These are phyloP conservation scores for Phytopythium mirpurense DNA, from an alignment of 352 stramenopile species.

Conservation along the genomic window DNA sequence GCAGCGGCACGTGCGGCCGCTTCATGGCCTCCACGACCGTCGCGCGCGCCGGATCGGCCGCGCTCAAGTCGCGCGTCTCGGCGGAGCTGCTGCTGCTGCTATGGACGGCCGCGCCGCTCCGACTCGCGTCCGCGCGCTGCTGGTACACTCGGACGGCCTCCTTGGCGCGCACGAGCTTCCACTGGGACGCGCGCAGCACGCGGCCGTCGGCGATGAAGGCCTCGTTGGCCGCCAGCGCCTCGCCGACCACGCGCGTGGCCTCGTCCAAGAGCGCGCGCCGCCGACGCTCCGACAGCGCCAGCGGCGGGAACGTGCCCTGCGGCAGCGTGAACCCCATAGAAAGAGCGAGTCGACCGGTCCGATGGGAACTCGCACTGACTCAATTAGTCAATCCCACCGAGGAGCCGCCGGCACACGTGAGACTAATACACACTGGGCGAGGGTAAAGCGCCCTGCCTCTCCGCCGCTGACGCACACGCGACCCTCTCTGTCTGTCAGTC, in stretches of 20 bases:
- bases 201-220: conserved; percentile 20
- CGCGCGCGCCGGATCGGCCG: neutral
- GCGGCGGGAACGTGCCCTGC: conserved; percentile 21
- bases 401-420: too few relatives aligned
- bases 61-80: neutral
- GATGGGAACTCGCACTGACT: too few relatives aligned
- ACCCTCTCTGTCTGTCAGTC: too few relatives aligned
- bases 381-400: too few relatives aligned
- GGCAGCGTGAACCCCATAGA: conserved; percentile 49
- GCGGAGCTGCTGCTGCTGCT: neutral
- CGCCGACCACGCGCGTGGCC: conserved; percentile 28
- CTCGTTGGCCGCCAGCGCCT: conserved; percentile 37
- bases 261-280: conserved; percentile 23
- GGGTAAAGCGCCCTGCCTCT: too few relatives aligned
- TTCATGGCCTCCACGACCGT: conserved; percentile 24
- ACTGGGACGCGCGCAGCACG: conserved; percentile 22
- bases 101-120: conserved; percentile 1
- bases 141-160: conserved; percentile 33
- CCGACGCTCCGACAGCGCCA: conserved; percentile 22
- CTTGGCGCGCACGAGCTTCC: conserved; percentile 32
- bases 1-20: conserved; percentile 23
- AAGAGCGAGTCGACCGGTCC: too few relatives aligned
- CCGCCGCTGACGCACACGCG: too few relatives aligned
- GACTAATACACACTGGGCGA: too few relatives aligned
- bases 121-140: conserved; percentile 8